These are phyloP conservation scores for Mycena filopes DNA, from an alignment of 768 basidiomycete genomes.

Conservation along the genomic window DNA sequence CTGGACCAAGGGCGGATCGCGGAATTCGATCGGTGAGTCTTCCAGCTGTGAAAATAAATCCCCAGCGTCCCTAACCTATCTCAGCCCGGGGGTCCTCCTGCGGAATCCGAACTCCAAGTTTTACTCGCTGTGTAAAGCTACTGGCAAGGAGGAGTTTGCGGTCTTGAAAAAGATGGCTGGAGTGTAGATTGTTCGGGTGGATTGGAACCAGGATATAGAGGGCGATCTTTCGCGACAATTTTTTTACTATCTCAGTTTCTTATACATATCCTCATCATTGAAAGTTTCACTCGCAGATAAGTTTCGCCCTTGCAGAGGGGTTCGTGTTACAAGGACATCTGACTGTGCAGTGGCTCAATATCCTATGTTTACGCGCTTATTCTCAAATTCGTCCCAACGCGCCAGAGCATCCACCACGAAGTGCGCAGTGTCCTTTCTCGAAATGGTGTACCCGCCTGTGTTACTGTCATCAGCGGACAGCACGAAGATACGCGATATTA, in stretches of 20 bases:
- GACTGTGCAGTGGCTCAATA: too few relatives aligned
- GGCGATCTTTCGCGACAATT: too few relatives aligned
- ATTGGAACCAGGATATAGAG: too few relatives aligned
- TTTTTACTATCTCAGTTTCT: too few relatives aligned
- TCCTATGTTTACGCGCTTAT: conserved; percentile 38
- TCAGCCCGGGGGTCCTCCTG: conserved; percentile 65
- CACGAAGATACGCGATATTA: too few relatives aligned
- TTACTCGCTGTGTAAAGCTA: conserved; percentile 75
- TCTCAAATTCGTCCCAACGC: conserved; percentile 47
- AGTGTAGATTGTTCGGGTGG: too few relatives aligned
- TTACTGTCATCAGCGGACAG: too few relatives aligned
- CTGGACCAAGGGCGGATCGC: conserved; percentile 82
- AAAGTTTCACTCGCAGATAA: too few relatives aligned
- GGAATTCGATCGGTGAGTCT: conserved; percentile 72
- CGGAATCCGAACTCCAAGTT: conserved; percentile 69
- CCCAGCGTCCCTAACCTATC: conserved; percentile 2
- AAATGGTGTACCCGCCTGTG: conserved; percentile 51
- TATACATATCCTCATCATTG: too few relatives aligned
- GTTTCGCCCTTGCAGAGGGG: too few relatives aligned
- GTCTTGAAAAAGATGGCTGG: conserved; percentile 76
- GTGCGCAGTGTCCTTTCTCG: conserved; percentile 68
- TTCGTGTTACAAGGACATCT: too few relatives aligned
- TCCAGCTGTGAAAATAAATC: not conserved
- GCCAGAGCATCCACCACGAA: conserved; percentile 57
- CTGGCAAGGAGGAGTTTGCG: conserved; percentile 77